phyloP scores from a whole-genome alignment of 1,284 basidiomycete species.

The Microbotryum scabiosae region DNA sequence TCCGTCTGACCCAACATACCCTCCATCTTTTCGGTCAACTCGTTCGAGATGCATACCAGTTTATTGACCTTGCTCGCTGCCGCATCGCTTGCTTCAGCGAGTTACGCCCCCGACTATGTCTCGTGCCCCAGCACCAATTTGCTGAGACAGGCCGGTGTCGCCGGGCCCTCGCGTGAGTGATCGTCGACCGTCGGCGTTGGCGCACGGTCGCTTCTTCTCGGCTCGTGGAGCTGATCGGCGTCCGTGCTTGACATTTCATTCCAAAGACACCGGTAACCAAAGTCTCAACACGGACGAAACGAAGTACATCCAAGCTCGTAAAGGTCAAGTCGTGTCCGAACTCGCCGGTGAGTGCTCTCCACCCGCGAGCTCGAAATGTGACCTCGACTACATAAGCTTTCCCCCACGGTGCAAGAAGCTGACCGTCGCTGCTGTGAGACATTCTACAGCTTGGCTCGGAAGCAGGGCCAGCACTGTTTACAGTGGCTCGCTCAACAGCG shows the following conservation, averaged over 20 bases:
- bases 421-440: too few species aligned
- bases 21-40: too few species aligned
- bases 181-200: not conserved
- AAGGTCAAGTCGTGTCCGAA: not conserved
- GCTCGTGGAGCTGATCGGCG: not conserved
- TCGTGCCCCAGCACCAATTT: not conserved
- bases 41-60: too few species aligned
- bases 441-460: not conserved
- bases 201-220: not conserved
- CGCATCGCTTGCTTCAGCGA: not conserved
- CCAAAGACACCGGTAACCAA: not conserved
- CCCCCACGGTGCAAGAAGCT: too few species aligned
- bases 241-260: not conserved
- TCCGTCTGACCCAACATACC: too few species aligned
- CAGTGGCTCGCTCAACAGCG: not conserved
- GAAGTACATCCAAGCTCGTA: not conserved
- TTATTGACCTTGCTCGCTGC: not conserved
- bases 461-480: not conserved
- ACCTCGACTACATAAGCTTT: too few species aligned
- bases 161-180: not conserved
- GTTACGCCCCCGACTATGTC: not conserved
- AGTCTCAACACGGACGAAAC: not conserved
- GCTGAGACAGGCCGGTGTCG: not conserved
- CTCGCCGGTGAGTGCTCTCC: not conserved
- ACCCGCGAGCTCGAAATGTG: too few species aligned